These are phyloP conservation scores for Penicillium frequentans DNA, from an alignment of 2,329 filamentous ascomycete species.

Conservation along the genomic window DNA sequence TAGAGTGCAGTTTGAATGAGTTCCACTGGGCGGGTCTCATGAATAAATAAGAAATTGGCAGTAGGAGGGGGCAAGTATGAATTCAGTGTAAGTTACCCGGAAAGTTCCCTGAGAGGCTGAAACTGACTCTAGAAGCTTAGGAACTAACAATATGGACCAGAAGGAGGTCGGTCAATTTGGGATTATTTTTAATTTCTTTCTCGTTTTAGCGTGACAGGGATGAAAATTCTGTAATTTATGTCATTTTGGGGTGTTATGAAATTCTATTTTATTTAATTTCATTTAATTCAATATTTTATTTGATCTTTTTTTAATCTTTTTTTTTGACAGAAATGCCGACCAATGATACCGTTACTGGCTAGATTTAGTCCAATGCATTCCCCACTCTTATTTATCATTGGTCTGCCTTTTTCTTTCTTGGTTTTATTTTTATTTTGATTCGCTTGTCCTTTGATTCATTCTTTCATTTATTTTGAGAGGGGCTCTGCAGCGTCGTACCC, in stretches of 20 bases:
- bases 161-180: slow-evolving; percentile 12
- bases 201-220: neutral
- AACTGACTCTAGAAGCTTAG: slow-evolving; percentile 23
- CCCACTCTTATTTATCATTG: neutral
- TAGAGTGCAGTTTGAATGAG: slow-evolving; percentile 8
- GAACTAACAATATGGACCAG: slow-evolving; percentile 13
- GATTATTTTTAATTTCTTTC: neutral
- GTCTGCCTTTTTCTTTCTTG: neutral
- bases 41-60: slow-evolving; percentile 13
- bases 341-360: neutral
- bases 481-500: neutral
- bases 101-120: slow-evolving; percentile 21
- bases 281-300: slow-evolving; percentile 5
- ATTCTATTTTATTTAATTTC: neutral
- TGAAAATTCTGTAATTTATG: neutral
- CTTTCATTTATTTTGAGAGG: neutral
- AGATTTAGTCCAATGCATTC: neutral
- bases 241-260: neutral
- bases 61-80: neutral
- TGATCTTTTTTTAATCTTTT: neutral
- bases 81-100: neutral
- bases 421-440: neutral
- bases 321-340: neutral
- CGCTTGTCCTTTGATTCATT: neutral
- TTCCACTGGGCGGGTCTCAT: slow-evolving; percentile 4